Base-by-base conservation (phyloP, 768 basidiomycete genomes). In the Collybia nuda region DNA sequence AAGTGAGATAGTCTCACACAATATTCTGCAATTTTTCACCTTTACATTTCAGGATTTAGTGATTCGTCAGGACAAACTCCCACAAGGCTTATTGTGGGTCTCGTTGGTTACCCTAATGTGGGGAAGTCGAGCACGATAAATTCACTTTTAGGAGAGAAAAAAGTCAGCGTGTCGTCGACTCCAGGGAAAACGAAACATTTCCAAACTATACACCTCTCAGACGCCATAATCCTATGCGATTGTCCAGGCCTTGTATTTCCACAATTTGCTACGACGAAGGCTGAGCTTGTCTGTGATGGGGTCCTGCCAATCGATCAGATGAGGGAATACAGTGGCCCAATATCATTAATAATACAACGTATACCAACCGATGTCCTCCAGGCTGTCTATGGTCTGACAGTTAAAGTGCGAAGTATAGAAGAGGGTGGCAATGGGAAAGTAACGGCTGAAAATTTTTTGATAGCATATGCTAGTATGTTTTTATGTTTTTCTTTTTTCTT, bases 141-240 rank as follows among this genome's bases (percentile, higher is more conserved):
- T 65, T 90, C 96, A 5, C 78, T 99, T 6, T 77, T 99, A 5
- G 97, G 96, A 32, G 89, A 93, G 66, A 96, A 97, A 74, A 93
- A 91, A 78, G 97, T 99, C 55, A 97, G 93, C 63, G 97, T 99
- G 22, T 98, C 96, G 3, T 86, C 96, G 0, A 99, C 97, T 0
- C 97, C 97, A 0, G 97, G 97, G 55, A 91, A 98, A 72, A 99
- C 97, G 12, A 99, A 99, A 65, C 96, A 99, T 69, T 98, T 98
- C 72, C 97, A 99, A 68, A 98, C 97, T 0, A 94, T 98, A 59
- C 84, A 93, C 61, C 79, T 99, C n/a, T 94, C 93, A 9, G 82
- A 88, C 15, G 75, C 83, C 2, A 87, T 98, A 37, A 75, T 87
- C 40, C 81, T 99, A 17, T 98, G 95, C 58, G 97, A 99, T 70